Conservation (phyloP, 139 green algal genomes). For the Auxenochlorella pyrenoidosa region DNA sequence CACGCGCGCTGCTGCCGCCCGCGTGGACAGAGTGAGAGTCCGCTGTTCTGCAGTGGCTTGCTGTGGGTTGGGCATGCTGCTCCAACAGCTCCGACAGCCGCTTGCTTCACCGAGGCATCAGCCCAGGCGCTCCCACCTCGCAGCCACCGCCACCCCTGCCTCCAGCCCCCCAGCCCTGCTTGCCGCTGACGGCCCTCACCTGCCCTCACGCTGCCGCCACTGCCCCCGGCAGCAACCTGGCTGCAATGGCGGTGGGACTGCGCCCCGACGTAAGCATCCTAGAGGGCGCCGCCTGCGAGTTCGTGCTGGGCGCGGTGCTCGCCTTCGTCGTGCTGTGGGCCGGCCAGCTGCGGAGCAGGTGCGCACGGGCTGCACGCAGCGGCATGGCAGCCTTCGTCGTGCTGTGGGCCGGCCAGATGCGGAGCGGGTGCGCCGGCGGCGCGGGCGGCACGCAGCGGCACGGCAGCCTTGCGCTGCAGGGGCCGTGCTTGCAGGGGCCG, state of each 20-base stretch:
- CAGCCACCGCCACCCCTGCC: too few species aligned
- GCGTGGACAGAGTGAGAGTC: neutral
- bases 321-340: conserved; percentile 21
- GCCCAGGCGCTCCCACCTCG: neutral
- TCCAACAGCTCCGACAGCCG: too few species aligned
- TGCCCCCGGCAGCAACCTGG: neutral
- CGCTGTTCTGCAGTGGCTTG: neutral
- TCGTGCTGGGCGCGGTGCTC: conserved; percentile 19
- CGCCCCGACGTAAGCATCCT: conserved; percentile 9
- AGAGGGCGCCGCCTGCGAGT: conserved; percentile 31
- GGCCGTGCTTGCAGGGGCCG: too few species aligned
- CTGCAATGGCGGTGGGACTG: conserved; percentile 3
- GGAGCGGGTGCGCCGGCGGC: conserved; percentile 4
- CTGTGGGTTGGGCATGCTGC: neutral
- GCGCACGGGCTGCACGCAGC: neutral
- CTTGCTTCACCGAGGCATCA: too few species aligned
- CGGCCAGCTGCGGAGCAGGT: conserved; percentile 15
- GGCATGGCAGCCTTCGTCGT: conserved; percentile 8
- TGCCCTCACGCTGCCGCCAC: neutral
- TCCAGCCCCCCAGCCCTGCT: neutral
- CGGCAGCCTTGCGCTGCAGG: neutral
- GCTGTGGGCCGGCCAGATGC: conserved; percentile 12
- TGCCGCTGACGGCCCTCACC: neutral
- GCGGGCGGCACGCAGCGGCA: too few species aligned
- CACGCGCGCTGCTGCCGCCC: neutral